These are phyloP conservation scores for Scheffersomyces stambukii DNA, from an alignment of 1,139 yeast species.

Conservation along the genomic window DNA sequence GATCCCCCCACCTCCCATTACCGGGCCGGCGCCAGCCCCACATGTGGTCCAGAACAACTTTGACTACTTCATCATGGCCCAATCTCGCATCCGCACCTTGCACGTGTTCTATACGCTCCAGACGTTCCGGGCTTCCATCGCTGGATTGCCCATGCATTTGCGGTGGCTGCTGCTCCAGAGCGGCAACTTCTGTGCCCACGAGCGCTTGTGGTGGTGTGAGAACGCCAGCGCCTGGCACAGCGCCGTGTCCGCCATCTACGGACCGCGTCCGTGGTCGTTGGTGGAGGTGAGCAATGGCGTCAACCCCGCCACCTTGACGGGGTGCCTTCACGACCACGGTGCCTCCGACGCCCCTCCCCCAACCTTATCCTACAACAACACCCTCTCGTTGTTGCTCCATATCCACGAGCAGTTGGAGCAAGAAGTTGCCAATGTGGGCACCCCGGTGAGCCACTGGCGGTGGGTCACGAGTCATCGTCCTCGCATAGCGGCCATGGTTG, in stretches of 20 bases:
- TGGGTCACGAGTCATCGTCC: slow-evolving; percentile 67
- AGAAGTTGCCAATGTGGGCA: slow-evolving; percentile 33
- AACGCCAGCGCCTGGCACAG: slow-evolving; percentile 56
- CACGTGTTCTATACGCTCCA: slow-evolving; percentile 74
- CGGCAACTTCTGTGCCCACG: slow-evolving; percentile 72
- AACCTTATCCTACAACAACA: slow-evolving; percentile 48
- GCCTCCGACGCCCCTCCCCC: slow-evolving; percentile 2
- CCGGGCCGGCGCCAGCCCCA: too few species aligned
- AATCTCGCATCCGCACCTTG: slow-evolving; percentile 81
- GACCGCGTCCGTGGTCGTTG: slow-evolving; percentile 16
- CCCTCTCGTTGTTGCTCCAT: slow-evolving; percentile 64
- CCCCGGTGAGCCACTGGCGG: slow-evolving; percentile 24
- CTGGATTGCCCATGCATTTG: slow-evolving; percentile 56
- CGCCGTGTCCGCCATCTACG: slow-evolving; percentile 15
- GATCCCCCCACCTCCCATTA: slow-evolving; percentile 49
- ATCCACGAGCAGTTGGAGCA: slow-evolving; percentile 66
- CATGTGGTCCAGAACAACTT: slow-evolving; percentile 42
- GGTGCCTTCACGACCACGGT: slow-evolving; percentile 18
- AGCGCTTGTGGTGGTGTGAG: slow-evolving; percentile 64
- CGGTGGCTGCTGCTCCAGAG: slow-evolving; percentile 61
- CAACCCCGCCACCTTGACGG: slow-evolving; percentile 45
- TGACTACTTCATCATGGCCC: slow-evolving; percentile 75
- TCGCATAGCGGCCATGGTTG: slow-evolving; percentile 47
- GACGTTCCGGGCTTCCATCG: slow-evolving; percentile 60
- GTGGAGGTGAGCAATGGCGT: slow-evolving; percentile 58